These are phyloP conservation scores for Ustilago cynodontis DNA, from an alignment of 1,284 basidiomycete species.

Conservation along the genomic window DNA sequence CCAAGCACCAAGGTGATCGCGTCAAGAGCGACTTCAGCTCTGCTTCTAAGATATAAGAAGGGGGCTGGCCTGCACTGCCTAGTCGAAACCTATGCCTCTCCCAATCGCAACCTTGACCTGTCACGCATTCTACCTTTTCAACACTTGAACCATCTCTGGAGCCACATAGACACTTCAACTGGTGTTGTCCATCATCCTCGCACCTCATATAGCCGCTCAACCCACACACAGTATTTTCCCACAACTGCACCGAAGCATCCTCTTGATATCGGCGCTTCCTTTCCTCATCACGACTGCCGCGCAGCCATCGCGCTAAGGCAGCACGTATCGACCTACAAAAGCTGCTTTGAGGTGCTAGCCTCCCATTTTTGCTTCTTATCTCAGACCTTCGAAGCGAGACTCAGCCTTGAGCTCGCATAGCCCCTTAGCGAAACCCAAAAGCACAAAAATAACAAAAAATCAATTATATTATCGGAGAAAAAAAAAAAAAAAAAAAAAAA, in stretches of 20 bases:
- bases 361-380: background rate
- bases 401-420: constrained; percentile 2
- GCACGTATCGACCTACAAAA: too few species aligned
- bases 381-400: constrained; percentile 7
- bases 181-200: background rate
- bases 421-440: constrained; percentile 2
- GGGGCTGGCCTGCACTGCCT: background rate
- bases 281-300: background rate
- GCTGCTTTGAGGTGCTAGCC: too few species aligned
- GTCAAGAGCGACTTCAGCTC: background rate
- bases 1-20: background rate
- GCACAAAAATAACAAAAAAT: constrained; percentile 6
- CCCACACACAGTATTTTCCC: background rate
- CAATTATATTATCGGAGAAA: constrained; percentile 2
- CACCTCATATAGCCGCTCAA: background rate
- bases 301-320: too few species aligned
- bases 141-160: background rate
- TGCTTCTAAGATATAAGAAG: background rate
- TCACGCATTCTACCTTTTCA: background rate
- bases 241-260: constrained; percentile 1
- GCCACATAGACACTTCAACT: background rate
- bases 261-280: background rate
- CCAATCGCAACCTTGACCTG: background rate
- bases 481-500: constrained; percentile 4
- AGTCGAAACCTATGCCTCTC: background rate